Conservation (phyloP, 2,329 filamentous ascomycete species). For the Phaeosphaeria sp. region DNA sequence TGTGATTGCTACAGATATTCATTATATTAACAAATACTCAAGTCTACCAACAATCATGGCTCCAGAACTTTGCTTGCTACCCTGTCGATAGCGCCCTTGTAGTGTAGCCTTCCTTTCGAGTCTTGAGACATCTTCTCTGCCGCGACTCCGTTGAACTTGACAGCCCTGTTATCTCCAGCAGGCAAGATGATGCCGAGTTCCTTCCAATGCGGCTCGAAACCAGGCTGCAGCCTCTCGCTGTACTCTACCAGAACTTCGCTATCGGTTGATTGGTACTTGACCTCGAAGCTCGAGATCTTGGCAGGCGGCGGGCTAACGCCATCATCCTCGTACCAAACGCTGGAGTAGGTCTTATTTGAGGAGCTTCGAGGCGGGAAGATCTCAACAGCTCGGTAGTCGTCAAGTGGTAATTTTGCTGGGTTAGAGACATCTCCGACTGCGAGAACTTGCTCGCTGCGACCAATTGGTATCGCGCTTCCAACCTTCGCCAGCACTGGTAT, state of each 20-base stretch:
- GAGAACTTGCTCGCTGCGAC: constrained; percentile 59
- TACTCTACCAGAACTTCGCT: constrained; percentile 55
- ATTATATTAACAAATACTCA: too few species aligned
- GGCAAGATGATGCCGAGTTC: constrained; percentile 60
- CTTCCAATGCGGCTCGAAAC: constrained; percentile 59
- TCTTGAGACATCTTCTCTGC: constrained; percentile 8
- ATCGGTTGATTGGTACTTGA: constrained; percentile 45
- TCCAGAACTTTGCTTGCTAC: neutral
- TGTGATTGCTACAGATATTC: too few species aligned
- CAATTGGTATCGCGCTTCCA: constrained; percentile 62
- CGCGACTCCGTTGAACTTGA: constrained; percentile 31
- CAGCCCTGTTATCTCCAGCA: constrained; percentile 54
- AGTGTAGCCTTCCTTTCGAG: constrained; percentile 12
- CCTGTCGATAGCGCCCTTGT: neutral
- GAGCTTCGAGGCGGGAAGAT: constrained; percentile 61
- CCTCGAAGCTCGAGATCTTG: constrained; percentile 34
- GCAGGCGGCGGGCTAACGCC: constrained; percentile 56
- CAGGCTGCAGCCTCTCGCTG: constrained; percentile 46
- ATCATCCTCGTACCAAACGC: constrained; percentile 65
- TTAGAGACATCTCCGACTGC: constrained; percentile 58
- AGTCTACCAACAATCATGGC: too few species aligned
- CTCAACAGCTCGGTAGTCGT: constrained; percentile 65
- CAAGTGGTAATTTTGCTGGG: constrained; percentile 55
- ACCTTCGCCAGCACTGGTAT: constrained; percentile 64
- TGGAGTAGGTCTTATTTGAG: constrained; percentile 47